Conservation (phyloP, 805 yeast genomes). For the Suhomyces emberorum region DNA sequence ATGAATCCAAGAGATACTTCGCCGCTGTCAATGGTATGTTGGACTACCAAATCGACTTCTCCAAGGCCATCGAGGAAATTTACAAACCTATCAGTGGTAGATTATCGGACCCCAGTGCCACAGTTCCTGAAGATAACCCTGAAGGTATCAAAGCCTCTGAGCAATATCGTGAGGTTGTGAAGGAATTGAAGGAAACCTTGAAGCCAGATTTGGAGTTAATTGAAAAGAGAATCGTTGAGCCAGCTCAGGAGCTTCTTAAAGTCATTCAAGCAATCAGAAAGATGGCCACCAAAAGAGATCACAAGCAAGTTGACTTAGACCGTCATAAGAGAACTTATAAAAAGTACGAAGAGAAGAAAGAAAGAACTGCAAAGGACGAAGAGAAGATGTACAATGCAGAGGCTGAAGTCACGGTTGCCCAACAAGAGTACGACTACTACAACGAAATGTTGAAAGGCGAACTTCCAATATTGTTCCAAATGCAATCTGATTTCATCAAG, state of each 20-base stretch:
- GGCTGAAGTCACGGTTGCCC: slow-evolving; percentile 85
- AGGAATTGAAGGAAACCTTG: slow-evolving; percentile 77
- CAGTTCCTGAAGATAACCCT: slow-evolving; percentile 90
- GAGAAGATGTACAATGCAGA: slow-evolving; percentile 86
- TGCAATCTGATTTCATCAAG: slow-evolving; percentile 88
- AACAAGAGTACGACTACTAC: slow-evolving; percentile 93
- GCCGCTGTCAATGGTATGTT: slow-evolving; percentile 92
- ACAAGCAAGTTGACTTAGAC: slow-evolving; percentile 91
- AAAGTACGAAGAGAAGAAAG: slow-evolving; percentile 79
- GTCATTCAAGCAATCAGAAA: slow-evolving; percentile 82
- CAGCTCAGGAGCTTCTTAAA: slow-evolving; percentile 85
- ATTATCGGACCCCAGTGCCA: slow-evolving; percentile 81
- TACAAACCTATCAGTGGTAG: slow-evolving; percentile 95
- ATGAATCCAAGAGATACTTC: slow-evolving; percentile 87
- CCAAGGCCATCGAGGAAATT: slow-evolving; percentile 93
- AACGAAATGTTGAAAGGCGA: slow-evolving; percentile 92
- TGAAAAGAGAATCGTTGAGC: slow-evolving; percentile 83
- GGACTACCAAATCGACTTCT: slow-evolving; percentile 88
- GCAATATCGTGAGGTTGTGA: slow-evolving; percentile 83
- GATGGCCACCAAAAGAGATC: slow-evolving; percentile 94
- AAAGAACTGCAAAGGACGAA: slow-evolving; percentile 83
- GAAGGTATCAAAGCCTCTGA: slow-evolving; percentile 95
- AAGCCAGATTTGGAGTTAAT: slow-evolving; percentile 92
- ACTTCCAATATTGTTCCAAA: slow-evolving; percentile 78
- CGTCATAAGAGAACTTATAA: slow-evolving; percentile 68